Evolutionary conservation across 2,329 filamentous ascomycete species (phyloP).

Genomic region (Phialophora chinensis): DNA sequence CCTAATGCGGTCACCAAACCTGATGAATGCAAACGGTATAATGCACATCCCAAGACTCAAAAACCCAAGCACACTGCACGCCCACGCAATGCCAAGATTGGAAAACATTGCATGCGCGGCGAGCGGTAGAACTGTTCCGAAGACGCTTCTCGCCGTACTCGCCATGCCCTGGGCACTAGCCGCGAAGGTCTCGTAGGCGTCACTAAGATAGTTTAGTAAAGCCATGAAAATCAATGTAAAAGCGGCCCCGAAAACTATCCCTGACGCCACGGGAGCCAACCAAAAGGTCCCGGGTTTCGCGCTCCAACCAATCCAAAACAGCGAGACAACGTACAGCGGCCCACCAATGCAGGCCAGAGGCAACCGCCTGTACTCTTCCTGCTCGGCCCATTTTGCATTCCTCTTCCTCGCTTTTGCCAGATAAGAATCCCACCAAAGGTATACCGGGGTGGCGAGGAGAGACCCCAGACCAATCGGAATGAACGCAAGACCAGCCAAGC

Average conservation of each 20-base stretch:
- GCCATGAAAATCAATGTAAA: constrained; percentile 68
- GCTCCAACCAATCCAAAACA: constrained; percentile 56
- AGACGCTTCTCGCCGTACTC: constrained; percentile 56
- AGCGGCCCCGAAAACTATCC: constrained; percentile 66
- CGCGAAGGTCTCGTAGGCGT: constrained; percentile 71
- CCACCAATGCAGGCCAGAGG: constrained; percentile 75
- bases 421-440: constrained; percentile 68
- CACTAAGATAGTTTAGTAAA: constrained; percentile 68
- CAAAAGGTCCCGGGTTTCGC: constrained; percentile 45
- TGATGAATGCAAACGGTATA: constrained; percentile 52
- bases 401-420: constrained; percentile 59
- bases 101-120: constrained; percentile 49
- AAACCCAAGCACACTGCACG: constrained; percentile 50
- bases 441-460: constrained; percentile 63
- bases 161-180: constrained; percentile 62
- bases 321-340: constrained; percentile 61
- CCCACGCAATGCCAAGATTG: constrained; percentile 50
- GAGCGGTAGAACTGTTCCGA: constrained; percentile 64
- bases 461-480: constrained; percentile 65
- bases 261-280: constrained; percentile 62
- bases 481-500: constrained; percentile 45
- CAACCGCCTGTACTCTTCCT: constrained; percentile 67
- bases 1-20: constrained; percentile 48
- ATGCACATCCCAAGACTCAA: constrained; percentile 47
- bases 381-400: constrained; percentile 63